Base-by-base conservation (phyloP, 345 rosid species). In the Dipteronia sinensis region DNA sequence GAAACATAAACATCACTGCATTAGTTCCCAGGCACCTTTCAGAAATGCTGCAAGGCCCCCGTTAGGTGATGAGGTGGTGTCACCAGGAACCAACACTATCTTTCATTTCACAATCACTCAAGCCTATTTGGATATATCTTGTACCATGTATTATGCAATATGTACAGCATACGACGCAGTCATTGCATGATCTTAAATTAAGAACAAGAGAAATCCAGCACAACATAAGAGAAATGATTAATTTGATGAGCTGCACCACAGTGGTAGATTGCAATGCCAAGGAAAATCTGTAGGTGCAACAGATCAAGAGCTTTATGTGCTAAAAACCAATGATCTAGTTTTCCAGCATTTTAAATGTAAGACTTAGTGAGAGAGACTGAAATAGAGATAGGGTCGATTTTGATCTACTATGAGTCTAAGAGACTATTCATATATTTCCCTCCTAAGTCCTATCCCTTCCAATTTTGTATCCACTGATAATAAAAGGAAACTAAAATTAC, bases 401-500 rank as follows among this genome's bases (percentile, higher is more conserved):
- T 56, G 62, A n/a, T n/a, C 55, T 15, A 49, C 55, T 49, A 49
- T 13, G 58, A 53, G 11, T 20, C 25, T 49, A 49, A 49, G 58
- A 53, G 11, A 59, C 25, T 59, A 22, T 59, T 20, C 64, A n/a
- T 59, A 53, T 53, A 22, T 59, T 27, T 53, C n/a, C 22, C 51
- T 58, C 66, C 46, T 42, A 42, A 9, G 46, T 9, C 10, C 49
- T 17, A 29, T n/a, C 17, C 38, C 75, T 12, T 34, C 53, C 62
- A 67, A 56, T 58, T 56, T 56, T 31, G 46, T 56, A 6, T 67
- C 46, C 4, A 22, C 16, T 44, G 64, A 78, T 66, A n/a, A 10
- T 5, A 49, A 75, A 70, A 23, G 65, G 56, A 74, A 46, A 74
- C 71, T 56, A 67, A 83, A 75, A 77, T 53, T 5, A 56, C 47